Evolutionary conservation across 2,329 filamentous ascomycete genomes (phyloP), one percentile per base, ranked within the genome.

Genomic region (Aspergillus caelatus): DNA sequence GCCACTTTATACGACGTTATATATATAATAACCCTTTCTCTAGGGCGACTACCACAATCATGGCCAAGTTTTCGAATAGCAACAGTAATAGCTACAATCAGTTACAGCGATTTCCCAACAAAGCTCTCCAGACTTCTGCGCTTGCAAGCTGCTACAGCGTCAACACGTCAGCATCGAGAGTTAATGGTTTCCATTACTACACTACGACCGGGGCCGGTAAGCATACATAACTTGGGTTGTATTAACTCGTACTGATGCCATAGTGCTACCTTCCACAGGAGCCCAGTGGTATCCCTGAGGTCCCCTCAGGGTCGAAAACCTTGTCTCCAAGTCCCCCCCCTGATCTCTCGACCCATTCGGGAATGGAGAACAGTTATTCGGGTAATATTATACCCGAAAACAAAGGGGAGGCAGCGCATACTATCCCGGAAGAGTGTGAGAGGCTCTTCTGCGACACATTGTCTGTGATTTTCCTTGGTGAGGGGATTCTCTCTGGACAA

Each of bases 361-460:
- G 89, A 82, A 72, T 75, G 64, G 85, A 90, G 82, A 85, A 89
- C 79, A 70, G 64, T 67, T 74, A 68, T 70, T 65, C 76, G 62
- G 72, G 70, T 57, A 72, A 69, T 45, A 70, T 68, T 66, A 70
- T 70, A 68, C 69, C 70, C 76, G 80, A 80, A 79, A 77, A 80
- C 74, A 83, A 80, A 90, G 91, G 91, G 91, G 93, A 93, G 93
- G 93, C 93, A 90, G 89, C 92, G 91, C 89, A 92, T 83, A 89
- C 90, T 85, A 96, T 97, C 87, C 93, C 91, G 92, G 93, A 91
- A 93, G 93, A 97, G 92, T 96, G 94, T 97, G 94, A 97, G 93
- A 97, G 94, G 87, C 94, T 97, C 90, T 96, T 97, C 88, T 97
- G 94, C 84, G 93, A 94, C 90, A 90, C 89, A 87, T 92, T 97